Evolutionary conservation across 805 yeast genomes (phyloP).

Genomic region (Clavispora carvajalis): DNA sequence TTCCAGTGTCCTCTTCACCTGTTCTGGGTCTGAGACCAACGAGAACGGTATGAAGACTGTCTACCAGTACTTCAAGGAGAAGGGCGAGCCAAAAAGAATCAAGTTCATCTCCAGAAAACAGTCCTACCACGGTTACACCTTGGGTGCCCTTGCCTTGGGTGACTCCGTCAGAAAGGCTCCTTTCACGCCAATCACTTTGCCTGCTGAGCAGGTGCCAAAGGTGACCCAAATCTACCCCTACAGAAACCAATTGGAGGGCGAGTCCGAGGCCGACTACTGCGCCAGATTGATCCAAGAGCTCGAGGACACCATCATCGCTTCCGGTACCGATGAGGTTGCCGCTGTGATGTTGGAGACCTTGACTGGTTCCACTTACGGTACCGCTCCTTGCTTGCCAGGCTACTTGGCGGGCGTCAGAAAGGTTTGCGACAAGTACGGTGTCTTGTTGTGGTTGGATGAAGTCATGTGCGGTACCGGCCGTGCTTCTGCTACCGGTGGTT

Average conservation of each 20-base stretch:
- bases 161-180: constrained; percentile 7
- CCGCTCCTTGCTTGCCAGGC: constrained; percentile 12
- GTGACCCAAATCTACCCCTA: constrained; percentile 13
- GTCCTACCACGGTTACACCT: constrained; percentile 15
- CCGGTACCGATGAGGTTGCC: constrained; percentile 18
- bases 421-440: constrained; percentile 48
- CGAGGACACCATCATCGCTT: constrained; percentile 10
- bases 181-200: constrained; percentile 8
- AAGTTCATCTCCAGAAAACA: constrained; percentile 11
- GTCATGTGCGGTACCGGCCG: constrained; percentile 58
- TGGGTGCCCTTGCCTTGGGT: constrained; percentile 12
- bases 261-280: constrained; percentile 8
- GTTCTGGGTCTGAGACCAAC: constrained; percentile 15
- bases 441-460: constrained; percentile 47
- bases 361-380: constrained; percentile 26
- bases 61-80: constrained; percentile 13
- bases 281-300: constrained; percentile 10
- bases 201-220: constrained; percentile 9
- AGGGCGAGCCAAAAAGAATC: constrained; percentile 13
- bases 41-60: constrained; percentile 16
- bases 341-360: constrained; percentile 21
- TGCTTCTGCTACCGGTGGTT: constrained; percentile 36
- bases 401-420: constrained; percentile 33
- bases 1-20: constrained; percentile 14
- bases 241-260: constrained; percentile 8